Evolutionary conservation across 345 rosid genomes (phyloP).

Genomic region (Ricinus communis): DNA sequence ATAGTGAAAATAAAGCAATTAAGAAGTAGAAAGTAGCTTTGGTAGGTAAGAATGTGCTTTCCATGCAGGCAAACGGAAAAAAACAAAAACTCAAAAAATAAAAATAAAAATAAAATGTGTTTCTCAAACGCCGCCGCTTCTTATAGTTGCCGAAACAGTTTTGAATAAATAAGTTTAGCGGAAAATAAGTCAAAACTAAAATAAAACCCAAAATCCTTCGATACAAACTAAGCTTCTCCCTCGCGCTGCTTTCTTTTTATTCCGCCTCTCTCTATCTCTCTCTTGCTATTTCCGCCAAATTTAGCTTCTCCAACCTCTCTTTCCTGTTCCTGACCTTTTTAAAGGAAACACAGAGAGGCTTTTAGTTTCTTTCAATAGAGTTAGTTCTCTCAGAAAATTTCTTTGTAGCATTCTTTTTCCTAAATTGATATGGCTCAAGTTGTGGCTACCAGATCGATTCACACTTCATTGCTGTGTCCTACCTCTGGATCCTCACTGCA

Average conservation of each 20-base stretch:
- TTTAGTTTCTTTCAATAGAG: no score
- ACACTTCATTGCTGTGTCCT: slow-evolving; percentile 40
- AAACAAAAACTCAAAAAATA: no score
- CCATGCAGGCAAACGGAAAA: slow-evolving; percentile 6
- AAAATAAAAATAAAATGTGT: neutral
- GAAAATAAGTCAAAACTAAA: neutral
- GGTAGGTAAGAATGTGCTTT: slow-evolving; percentile 5
- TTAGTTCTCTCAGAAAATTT: no score
- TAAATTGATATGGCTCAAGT: slow-evolving; percentile 63
- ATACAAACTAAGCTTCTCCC: slow-evolving; percentile 51
- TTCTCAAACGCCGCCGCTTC: slow-evolving; percentile 3
- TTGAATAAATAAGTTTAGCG: neutral
- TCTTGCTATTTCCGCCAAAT: slow-evolving; percentile 47
- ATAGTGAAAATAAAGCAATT: no score
- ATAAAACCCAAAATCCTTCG: slow-evolving; percentile 32
- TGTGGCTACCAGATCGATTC: slow-evolving; percentile 69
- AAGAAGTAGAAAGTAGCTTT: no score
- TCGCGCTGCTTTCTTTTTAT: no score
- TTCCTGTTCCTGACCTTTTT: neutral
- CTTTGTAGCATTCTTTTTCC: no score
- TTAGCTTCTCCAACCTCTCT: slow-evolving; percentile 36
- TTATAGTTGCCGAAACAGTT: neutral
- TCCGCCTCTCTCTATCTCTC: neutral
- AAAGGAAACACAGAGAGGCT: no score
- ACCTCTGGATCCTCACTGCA: slow-evolving; percentile 52